Evolutionary conservation across 208 protist genomes (phyloP).

Genomic region (Plasmodiophora brassicae): DNA sequence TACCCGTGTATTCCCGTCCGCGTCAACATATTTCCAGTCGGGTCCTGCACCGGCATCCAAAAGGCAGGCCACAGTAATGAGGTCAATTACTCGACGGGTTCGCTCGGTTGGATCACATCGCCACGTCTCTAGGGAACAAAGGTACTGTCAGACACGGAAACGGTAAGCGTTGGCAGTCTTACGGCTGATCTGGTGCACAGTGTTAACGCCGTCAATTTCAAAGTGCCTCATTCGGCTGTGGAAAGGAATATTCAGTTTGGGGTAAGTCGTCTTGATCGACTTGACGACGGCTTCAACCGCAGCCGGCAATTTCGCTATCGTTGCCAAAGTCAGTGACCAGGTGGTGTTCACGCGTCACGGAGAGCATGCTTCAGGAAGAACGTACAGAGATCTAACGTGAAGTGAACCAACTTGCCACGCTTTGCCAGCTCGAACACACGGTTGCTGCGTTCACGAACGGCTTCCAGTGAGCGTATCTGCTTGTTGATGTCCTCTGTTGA

Average conservation of each 20-base stretch:
- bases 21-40: constrained; percentile 39
- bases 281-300: background rate
- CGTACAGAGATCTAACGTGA: background rate
- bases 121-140: background rate
- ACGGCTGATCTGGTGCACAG: background rate
- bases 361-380: no score
- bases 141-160: background rate
- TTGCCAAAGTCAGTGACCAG: background rate
- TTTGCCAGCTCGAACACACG: background rate
- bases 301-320: background rate
- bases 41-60: constrained; percentile 32
- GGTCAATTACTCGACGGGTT: constrained; percentile 29
- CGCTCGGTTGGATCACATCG: background rate
- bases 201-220: background rate
- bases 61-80: constrained; percentile 5
- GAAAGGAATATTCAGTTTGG: constrained; percentile 32
- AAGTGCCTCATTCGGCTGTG: constrained; percentile 31
- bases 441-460: background rate
- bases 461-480: background rate
- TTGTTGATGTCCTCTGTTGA: background rate
- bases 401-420: background rate
- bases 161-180: background rate
- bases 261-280: background rate
- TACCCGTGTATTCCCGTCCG: background rate
- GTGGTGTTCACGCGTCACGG: background rate